Evolutionary conservation across 78 protist genomes (phyloP), one percentile per base, ranked within the genome.

Genomic region (Tieghemostelium lacteum): DNA sequence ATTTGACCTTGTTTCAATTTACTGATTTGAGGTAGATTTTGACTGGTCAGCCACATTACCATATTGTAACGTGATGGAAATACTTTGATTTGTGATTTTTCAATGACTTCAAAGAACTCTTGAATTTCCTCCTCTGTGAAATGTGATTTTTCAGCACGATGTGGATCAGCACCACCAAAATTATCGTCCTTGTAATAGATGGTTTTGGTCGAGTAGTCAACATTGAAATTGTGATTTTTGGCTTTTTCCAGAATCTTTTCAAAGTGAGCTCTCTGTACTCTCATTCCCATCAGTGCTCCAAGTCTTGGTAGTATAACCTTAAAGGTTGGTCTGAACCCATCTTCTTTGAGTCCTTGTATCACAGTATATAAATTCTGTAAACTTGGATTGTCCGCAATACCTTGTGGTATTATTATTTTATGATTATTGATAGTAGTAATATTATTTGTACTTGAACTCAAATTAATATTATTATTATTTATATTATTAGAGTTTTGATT

Each of bases 121-220:
- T n/a, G 6, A 6, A 69, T 14, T 20, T 58, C 89, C 14, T 50
- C 89, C 17, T 50, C 50, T 4, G 89, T 7, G 34, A 83, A 83
- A 55, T 83, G 89, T 14, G 37, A 31, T 58, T 69, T 83, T 20
- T 83, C 77, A 1, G 89, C 89, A 17, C 52, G 62, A 24, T 83
- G 89, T 31, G 89, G 89, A 31, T 83, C 89, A 1, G 89, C 75
- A 1, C 89, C 89, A 42, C 89, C 89, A 67, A 67, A 83, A 49
- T 67, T 83, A 40, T 83, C 89, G 36, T 83, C 77, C 6, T 83
- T 69, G n/a, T 69, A 69, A 60, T 83, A 83, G 34, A 83, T 83
- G 33, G 89, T 83, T 42, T 83, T 83, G 75, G 89, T 83, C 6
- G 89, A 19, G 36, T 54, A 83, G 52, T 83, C 89, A 0, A 83